phyloP scores from a whole-genome alignment of 495 filamentous ascomycete genomes.

The Neurospora sp. region DNA sequence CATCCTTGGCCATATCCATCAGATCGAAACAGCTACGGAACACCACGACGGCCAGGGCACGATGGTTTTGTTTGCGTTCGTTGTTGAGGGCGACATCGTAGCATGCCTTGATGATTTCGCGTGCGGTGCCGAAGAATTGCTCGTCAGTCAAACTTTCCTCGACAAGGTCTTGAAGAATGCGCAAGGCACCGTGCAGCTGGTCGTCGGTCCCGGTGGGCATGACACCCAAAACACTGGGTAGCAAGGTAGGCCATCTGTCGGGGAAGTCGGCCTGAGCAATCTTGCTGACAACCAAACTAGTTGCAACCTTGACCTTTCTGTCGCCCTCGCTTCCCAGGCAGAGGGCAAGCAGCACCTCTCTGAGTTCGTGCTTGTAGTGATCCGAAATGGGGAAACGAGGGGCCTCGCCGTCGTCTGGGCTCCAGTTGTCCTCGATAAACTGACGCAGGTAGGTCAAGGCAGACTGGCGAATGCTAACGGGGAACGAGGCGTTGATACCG shows the following conservation, averaged over 20 bases:
- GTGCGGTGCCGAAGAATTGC: slow-evolving; percentile 82
- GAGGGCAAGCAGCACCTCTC: slow-evolving; percentile 59
- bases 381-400: slow-evolving; percentile 58
- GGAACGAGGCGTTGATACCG: slow-evolving; percentile 58
- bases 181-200: slow-evolving; percentile 81
- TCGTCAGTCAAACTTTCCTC: slow-evolving; percentile 88
- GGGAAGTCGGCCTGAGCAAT: slow-evolving; percentile 91
- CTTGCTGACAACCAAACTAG: slow-evolving; percentile 87
- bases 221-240: slow-evolving; percentile 67
- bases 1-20: slow-evolving; percentile 89
- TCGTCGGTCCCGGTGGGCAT: slow-evolving; percentile 60
- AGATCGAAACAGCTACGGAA: slow-evolving; percentile 89
- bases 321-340: slow-evolving; percentile 67
- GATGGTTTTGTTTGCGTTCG: slow-evolving; percentile 58
- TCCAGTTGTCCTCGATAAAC: slow-evolving; percentile 75
- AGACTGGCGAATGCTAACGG: slow-evolving; percentile 67
- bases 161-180: slow-evolving; percentile 80
- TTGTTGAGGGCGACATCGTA: slow-evolving; percentile 73
- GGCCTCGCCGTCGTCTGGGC: slow-evolving; percentile 47
- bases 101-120: slow-evolving; percentile 70
- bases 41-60: slow-evolving; percentile 75
- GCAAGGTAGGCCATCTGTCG: slow-evolving; percentile 79
- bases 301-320: slow-evolving; percentile 73
- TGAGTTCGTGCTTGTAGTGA: slow-evolving; percentile 60
- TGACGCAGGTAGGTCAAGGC: slow-evolving; percentile 70